Conservation (phyloP, 176 grass and related monocot genomes). For the Aegilops speltoides region DNA sequence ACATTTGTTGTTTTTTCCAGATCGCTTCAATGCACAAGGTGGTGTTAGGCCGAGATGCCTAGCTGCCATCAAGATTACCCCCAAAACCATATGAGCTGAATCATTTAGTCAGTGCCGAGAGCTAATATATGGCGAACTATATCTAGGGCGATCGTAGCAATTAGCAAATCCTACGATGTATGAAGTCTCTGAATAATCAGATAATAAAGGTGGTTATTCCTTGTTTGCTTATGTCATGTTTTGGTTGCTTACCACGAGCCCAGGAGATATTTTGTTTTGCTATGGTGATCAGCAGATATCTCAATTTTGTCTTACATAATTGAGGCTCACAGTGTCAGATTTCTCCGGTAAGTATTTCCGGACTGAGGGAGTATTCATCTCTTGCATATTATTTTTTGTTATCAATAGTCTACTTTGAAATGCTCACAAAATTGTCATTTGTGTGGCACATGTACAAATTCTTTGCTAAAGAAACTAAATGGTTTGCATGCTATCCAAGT, state of each 20-base stretch:
- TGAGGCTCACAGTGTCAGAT: neutral
- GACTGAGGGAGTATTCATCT: neutral
- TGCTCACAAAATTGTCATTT: neutral
- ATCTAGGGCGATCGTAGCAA: neutral
- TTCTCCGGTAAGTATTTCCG: neutral
- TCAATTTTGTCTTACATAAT: neutral
- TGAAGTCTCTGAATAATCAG: neutral
- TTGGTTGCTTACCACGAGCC: neutral
- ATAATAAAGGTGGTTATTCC: neutral
- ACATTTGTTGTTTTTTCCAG: too few species aligned
- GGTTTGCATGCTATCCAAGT: neutral
- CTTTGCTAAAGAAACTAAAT: neutral
- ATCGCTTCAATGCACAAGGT: too few species aligned
- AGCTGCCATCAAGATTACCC: too few species aligned
- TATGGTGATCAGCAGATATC: neutral
- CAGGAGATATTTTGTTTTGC: neutral
- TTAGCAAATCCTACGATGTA: neutral
- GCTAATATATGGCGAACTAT: neutral
- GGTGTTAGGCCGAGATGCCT: too few species aligned
- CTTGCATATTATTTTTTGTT: neutral
- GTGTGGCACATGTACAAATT: neutral
- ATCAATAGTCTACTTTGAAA: neutral
- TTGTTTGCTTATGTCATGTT: neutral
- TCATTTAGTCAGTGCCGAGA: neutral
- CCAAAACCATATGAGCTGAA: neutral